Base-by-base conservation (phyloP, 371 early-diverging fungal species). In the Circinella umbellata region DNA sequence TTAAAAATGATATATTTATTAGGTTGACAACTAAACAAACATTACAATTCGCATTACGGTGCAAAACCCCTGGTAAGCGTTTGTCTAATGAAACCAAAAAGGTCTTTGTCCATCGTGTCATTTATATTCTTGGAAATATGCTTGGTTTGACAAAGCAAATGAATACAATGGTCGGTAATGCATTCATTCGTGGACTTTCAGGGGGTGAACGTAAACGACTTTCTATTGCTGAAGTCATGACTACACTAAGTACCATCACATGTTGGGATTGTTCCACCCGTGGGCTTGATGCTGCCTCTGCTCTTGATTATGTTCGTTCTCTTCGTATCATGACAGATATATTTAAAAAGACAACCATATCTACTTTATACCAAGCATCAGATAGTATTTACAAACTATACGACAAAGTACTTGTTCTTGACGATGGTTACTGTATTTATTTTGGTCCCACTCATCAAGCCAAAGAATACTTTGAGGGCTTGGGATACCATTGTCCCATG, bases 161-260 rank as follows among this genome's bases (percentile, higher is more conserved):
- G 63, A 79, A 95, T 76, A 91, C 93, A 4, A 79, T 91, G 55
- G 93, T 96, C 17, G 96, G 96, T 34, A 91, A 94, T 74, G 92
- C 91, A 4, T 89, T 89, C 49, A 73, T 92, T 59, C 92, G 93
- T 66, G 95, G 96, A 66, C 81, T 94, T 37, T 90, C 90, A 15
- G 97, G 91, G 67, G 96, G 96, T 65, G 95, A 90, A 83, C 84
- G 92, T 62, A 96, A 96, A 87, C 90, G 97, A 63, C 81, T 93
- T 17, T 87, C 90, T 1, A 94, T 95, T 66, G 96, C 93, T 15
- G 91, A 91, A 77, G 93, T 96, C 75, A 89, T 97, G 66, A 88
- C 95, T 4, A 87, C 92, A 13, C 80, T 83, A 39, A 89, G 91
- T 36, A 75, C 88, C 4, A 80, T 94, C 64, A 88, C 89, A 66